These are phyloP conservation scores for Colletotrichum graminicola DNA, from an alignment of 2,329 filamentous ascomycete genomes.

Conservation along the genomic window DNA sequence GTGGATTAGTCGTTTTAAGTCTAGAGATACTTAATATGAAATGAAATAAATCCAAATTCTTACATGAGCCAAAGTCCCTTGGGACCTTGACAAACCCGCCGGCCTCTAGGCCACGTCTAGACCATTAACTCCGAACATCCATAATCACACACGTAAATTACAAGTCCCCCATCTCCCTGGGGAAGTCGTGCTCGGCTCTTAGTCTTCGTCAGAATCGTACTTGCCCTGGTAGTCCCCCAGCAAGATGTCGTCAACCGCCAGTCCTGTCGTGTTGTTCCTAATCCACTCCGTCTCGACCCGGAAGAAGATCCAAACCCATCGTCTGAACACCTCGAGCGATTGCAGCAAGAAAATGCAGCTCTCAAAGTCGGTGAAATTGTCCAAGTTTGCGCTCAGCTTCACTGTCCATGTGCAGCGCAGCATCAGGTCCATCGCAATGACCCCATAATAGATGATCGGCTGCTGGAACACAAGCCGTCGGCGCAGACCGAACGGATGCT, in stretches of 20 bases:
- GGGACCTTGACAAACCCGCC: not conserved
- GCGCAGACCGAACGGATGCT: slow-evolving; percentile 83
- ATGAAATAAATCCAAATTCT: slow-evolving; percentile 11
- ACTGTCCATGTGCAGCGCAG: slow-evolving; percentile 92
- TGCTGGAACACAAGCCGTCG: slow-evolving; percentile 79
- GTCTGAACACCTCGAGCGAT: slow-evolving; percentile 84
- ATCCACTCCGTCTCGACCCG: slow-evolving; percentile 95
- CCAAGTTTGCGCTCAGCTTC: slow-evolving; percentile 85
- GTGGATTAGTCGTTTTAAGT: slow-evolving; percentile 42
- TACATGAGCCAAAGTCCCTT: not conserved
- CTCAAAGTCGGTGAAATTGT: slow-evolving; percentile 88
- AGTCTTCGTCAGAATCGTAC: slow-evolving; percentile 50
- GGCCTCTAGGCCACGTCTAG: slow-evolving; percentile 30
- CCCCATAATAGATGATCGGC: slow-evolving; percentile 83
- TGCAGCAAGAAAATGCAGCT: slow-evolving; percentile 90
- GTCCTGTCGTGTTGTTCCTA: slow-evolving; percentile 63
- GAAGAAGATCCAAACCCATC: slow-evolving; percentile 98
- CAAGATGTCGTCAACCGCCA: slow-evolving; percentile 77
- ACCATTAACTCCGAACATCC: slow-evolving; percentile 32
- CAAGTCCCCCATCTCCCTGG: slow-evolving; percentile 22
- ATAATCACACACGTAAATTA: slow-evolving; percentile 35
- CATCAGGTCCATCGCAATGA: slow-evolving; percentile 81
- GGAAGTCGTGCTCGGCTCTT: slow-evolving; percentile 5
- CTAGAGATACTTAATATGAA: not conserved
- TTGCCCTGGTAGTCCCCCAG: slow-evolving; percentile 79